Conservation (phyloP, 2,329 filamentous ascomycete species). For the Knufia petricola region DNA sequence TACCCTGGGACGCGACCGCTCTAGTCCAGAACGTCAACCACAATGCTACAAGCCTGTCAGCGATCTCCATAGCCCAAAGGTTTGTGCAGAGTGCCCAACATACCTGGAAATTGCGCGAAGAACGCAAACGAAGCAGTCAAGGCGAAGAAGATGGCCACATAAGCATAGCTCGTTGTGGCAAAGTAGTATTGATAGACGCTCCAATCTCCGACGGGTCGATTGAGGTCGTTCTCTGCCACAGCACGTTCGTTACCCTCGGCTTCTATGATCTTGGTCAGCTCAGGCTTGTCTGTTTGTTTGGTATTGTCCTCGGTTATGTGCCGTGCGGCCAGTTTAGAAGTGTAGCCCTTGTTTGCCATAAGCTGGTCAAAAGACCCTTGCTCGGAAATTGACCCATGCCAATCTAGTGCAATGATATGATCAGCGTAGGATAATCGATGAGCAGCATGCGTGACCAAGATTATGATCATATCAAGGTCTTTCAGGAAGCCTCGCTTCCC, state of each 20-base stretch:
- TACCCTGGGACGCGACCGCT: neutral
- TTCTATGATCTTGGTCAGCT: slow-evolving; percentile 30
- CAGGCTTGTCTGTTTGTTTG: slow-evolving; percentile 21
- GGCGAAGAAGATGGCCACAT: neutral
- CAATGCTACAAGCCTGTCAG: slow-evolving; percentile 11
- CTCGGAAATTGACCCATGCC: slow-evolving; percentile 32
- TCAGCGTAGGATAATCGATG: slow-evolving; percentile 36
- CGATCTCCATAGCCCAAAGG: neutral
- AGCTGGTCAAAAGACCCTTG: slow-evolving; percentile 34
- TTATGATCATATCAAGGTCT: slow-evolving; percentile 30
- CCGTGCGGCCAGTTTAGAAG: slow-evolving; percentile 29
- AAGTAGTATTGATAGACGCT: neutral
- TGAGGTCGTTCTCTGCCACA: slow-evolving; percentile 22
- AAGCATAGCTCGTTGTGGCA: neutral
- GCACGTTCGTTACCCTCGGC: slow-evolving; percentile 11
- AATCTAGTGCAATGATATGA: slow-evolving; percentile 32
- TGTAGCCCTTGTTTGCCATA: slow-evolving; percentile 31
- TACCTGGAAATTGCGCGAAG: neutral
- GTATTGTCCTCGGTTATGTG: slow-evolving; percentile 25
- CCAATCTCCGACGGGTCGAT: neutral
- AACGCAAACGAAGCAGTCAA: neutral
- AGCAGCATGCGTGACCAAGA: slow-evolving; percentile 27
- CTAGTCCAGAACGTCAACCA: neutral
- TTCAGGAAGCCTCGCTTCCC: slow-evolving; percentile 39
- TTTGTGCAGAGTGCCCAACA: neutral